phyloP scores from a whole-genome alignment of 2,329 filamentous ascomycete genomes.

The Nemania diffusa region DNA sequence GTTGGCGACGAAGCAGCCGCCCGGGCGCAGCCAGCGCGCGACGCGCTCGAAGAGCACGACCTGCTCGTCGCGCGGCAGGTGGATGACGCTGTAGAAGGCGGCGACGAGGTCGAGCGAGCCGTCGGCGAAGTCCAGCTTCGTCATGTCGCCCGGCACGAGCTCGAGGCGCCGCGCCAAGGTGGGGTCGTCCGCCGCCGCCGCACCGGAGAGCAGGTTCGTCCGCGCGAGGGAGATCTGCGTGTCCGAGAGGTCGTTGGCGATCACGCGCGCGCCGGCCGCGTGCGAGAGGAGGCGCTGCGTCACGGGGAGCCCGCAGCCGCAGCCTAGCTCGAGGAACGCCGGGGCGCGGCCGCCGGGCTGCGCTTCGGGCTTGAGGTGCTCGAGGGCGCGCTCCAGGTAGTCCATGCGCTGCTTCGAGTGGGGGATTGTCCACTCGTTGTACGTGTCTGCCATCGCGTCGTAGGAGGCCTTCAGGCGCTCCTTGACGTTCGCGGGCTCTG shows the following conservation, averaged over 20 bases:
- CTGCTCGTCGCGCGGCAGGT: constrained; percentile 64
- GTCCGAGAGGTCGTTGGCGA: constrained; percentile 56
- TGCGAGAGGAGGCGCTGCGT: constrained; percentile 49
- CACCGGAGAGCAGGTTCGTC: constrained; percentile 39
- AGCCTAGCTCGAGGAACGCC: constrained; percentile 58
- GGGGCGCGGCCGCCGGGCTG: constrained; percentile 7
- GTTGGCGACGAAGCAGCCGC: constrained; percentile 61
- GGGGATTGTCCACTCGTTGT: constrained; percentile 54
- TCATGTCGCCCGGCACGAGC: constrained; percentile 55
- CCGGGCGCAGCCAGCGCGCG: constrained; percentile 60
- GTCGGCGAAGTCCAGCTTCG: constrained; percentile 47
- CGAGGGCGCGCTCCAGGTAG: constrained; percentile 51
- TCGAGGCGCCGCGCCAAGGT: constrained; percentile 35
- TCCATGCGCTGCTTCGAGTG: constrained; percentile 48
- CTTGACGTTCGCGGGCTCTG: constrained; percentile 48
- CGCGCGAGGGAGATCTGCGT: constrained; percentile 51
- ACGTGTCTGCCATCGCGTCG: constrained; percentile 53
- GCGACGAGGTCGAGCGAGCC: constrained; percentile 59
- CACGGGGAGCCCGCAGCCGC: constrained; percentile 54
- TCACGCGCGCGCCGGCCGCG: constrained; percentile 42
- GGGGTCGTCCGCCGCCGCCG: constrained; percentile 22
- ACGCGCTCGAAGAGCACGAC: constrained; percentile 57
- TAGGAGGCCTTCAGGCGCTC: constrained; percentile 54
- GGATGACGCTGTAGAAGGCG: constrained; percentile 65
- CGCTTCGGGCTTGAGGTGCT: constrained; percentile 36